Evolutionary conservation across 305 asterid species (phyloP).

Genomic region (Coffea humblotiana): DNA sequence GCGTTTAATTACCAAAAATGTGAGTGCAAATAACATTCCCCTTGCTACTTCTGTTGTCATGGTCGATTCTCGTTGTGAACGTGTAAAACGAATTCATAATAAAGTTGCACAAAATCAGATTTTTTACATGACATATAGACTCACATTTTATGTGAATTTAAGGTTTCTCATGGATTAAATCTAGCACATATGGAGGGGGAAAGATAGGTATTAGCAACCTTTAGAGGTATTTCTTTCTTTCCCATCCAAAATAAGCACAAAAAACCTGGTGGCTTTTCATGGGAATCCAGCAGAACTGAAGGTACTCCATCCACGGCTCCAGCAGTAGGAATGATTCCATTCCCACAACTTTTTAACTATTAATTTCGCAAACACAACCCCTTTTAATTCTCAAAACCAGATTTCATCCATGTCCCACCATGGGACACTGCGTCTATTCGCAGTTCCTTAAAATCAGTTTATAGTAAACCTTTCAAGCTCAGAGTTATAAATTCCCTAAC

Average conservation of each 20-base stretch:
- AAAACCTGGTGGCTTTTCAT: background rate
- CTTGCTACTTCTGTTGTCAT: too few species aligned
- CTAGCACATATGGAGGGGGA: too few species aligned
- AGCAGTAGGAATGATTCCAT: background rate
- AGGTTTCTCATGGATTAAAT: background rate
- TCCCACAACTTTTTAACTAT: background rate
- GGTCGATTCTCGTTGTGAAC: too few species aligned
- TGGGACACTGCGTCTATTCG: background rate
- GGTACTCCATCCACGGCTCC: background rate
- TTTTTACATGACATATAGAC: too few species aligned
- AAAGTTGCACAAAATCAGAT: too few species aligned
- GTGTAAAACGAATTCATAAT: background rate
- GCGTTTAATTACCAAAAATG: too few species aligned
- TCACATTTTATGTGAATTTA: background rate
- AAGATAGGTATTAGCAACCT: too few species aligned
- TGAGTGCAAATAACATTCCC: too few species aligned
- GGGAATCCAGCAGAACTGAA: background rate
- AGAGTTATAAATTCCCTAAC: background rate
- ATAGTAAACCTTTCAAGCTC: background rate
- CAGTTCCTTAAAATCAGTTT: background rate
- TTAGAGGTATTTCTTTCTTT: background rate
- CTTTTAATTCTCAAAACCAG: background rate
- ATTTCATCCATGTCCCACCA: background rate
- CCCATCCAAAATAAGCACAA: background rate
- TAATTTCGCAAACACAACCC: too few species aligned